A percentile compares a stretch with the other conserved stretches of the same genome.
Conservation (phyloP, 176 grass and related monocot genomes). For the Aegilops umbellulata region DNA sequence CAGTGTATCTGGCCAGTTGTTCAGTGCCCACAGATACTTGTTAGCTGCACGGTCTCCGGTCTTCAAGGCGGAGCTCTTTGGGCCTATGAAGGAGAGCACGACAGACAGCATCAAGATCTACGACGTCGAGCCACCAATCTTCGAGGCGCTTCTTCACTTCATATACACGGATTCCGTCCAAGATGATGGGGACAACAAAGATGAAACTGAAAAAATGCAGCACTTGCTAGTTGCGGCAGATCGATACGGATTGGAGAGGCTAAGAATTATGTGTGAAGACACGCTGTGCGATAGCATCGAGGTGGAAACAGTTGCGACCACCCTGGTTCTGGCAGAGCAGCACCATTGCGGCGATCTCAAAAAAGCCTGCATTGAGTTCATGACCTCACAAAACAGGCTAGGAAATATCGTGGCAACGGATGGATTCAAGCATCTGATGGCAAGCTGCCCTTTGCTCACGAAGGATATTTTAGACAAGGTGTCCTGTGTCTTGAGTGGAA, state of each 20-base stretch:
- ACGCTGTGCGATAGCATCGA: not conserved
- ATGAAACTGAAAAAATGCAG: not conserved
- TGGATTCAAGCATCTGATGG: conserved; percentile 19
- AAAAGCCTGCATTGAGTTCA: not conserved
- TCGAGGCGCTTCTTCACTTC: not conserved
- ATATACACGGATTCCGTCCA: too few species aligned
- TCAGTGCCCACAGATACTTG: not conserved
- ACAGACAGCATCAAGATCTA: not conserved
- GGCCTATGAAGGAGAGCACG: not conserved
- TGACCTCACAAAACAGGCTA: not conserved
- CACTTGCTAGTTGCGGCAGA: conserved; percentile 7
- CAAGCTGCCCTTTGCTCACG: not conserved
- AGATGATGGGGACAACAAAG: too few species aligned
- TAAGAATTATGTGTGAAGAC: not conserved
- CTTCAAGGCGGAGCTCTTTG: not conserved
- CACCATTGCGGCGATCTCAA: not conserved
- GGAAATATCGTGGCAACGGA: not conserved
- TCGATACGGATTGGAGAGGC: conserved; percentile 12
- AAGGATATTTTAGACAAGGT: not conserved
- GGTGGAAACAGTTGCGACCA: not conserved
- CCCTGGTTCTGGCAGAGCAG: conserved; percentile 1
- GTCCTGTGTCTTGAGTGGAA: not conserved
- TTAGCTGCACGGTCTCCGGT: not conserved
- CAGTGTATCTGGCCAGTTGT: not conserved
- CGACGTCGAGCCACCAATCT: not conserved